Conservation (phyloP, 108 stramenopile species). For the Cyclotella kingstonii region DNA sequence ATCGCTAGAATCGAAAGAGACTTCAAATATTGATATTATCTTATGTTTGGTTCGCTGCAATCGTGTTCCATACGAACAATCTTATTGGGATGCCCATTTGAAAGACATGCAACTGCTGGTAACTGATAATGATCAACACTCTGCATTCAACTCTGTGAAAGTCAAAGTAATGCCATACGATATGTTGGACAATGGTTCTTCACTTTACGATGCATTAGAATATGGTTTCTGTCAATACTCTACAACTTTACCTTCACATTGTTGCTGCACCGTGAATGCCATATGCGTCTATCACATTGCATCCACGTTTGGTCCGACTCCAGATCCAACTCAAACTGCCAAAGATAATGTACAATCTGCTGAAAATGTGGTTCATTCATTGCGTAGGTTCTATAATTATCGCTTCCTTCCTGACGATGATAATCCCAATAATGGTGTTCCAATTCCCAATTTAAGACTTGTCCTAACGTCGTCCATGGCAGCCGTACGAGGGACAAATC, state of each 20-base stretch:
- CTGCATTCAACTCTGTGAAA: neutral
- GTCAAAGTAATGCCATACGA: constrained; percentile 66
- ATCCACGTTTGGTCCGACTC: constrained; percentile 77
- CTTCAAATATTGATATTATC: constrained; percentile 16
- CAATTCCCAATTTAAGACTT: constrained; percentile 32
- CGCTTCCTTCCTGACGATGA: constrained; percentile 3
- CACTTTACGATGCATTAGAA: constrained; percentile 47
- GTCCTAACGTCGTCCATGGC: constrained; percentile 86
- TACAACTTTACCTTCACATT: neutral
- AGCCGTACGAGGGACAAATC: constrained; percentile 77
- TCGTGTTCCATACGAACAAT: constrained; percentile 52
- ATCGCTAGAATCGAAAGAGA: neutral
- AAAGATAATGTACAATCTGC: constrained; percentile 74
- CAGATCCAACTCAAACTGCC: constrained; percentile 75
- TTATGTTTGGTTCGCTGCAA: constrained; percentile 64
- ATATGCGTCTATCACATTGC: constrained; percentile 80
- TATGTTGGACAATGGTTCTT: constrained; percentile 76
- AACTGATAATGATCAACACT: neutral
- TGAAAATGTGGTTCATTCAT: constrained; percentile 54
- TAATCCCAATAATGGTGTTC: constrained; percentile 7
- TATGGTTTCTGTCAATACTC: constrained; percentile 21
- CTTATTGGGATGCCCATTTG: constrained; percentile 58
- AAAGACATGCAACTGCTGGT: neutral
- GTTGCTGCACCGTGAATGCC: constrained; percentile 1
- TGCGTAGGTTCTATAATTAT: constrained; percentile 24